A percentile compares a stretch with the other conserved stretches of the same genome.
These are phyloP conservation scores for Xylaria digitata DNA, from an alignment of 2,329 filamentous ascomycete genomes.

Conservation along the genomic window DNA sequence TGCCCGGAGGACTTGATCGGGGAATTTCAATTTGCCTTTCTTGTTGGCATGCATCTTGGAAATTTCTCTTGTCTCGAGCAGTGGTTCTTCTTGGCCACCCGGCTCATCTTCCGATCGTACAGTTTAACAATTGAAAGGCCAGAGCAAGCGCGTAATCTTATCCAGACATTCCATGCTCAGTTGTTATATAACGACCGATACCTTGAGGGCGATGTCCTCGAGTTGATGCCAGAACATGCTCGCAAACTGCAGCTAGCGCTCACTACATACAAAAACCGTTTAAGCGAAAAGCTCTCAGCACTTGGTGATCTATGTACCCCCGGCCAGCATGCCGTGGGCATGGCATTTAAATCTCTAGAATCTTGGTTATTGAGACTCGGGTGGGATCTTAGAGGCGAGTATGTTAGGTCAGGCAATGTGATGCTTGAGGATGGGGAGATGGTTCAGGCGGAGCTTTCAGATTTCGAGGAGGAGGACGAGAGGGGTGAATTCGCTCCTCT, in stretches of 20 bases:
- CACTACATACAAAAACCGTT: slow-evolving; percentile 64
- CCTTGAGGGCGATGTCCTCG: slow-evolving; percentile 59
- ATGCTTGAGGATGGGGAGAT: slow-evolving; percentile 66
- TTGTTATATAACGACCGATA: slow-evolving; percentile 63
- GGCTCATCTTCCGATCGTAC: slow-evolving; percentile 63
- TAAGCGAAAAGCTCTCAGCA: slow-evolving; percentile 60
- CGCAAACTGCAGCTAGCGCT: slow-evolving; percentile 59
- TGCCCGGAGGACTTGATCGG: slow-evolving; percentile 62
- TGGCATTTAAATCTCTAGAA: slow-evolving; percentile 63
- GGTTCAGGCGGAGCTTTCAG: slow-evolving; percentile 59
- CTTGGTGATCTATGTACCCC: slow-evolving; percentile 51
- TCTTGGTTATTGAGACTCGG: slow-evolving; percentile 60
- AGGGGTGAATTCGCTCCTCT: slow-evolving; percentile 65
- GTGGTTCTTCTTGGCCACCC: slow-evolving; percentile 68
- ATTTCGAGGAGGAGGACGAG: slow-evolving; percentile 66
- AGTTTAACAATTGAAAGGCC: slow-evolving; percentile 58
- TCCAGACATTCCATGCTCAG: slow-evolving; percentile 66
- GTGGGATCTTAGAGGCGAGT: slow-evolving; percentile 67
- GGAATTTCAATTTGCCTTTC: slow-evolving; percentile 70
- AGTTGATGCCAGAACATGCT: slow-evolving; percentile 50
- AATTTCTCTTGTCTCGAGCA: slow-evolving; percentile 71
- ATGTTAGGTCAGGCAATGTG: slow-evolving; percentile 59
- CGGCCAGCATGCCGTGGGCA: slow-evolving; percentile 58
- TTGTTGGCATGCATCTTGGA: slow-evolving; percentile 67
- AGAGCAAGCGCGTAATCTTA: slow-evolving; percentile 57